Percentiles rank a stretch among this genome's conserved stretches.
Conservation (phyloP, 2,329 filamentous ascomycete genomes). For the Lasiodiplodia citricola region DNA sequence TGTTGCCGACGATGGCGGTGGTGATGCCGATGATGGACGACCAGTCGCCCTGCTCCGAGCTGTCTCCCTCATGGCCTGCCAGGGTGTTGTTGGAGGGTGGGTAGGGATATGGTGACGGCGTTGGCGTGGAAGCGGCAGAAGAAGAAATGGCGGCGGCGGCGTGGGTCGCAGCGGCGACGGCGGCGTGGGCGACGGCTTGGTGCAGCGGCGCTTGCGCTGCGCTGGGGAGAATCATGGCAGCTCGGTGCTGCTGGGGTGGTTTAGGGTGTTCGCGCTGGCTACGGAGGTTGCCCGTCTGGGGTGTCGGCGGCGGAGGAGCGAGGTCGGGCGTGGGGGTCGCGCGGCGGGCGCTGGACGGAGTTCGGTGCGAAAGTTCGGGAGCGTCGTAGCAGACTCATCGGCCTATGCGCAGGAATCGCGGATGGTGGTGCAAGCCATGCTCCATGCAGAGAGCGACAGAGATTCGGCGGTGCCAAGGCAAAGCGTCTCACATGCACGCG, state of each 20-base stretch:
- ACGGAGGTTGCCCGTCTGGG: neutral
- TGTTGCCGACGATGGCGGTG: constrained; percentile 89
- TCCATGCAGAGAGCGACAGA: neutral
- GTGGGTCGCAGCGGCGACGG: neutral
- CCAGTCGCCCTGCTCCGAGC: constrained; percentile 58
- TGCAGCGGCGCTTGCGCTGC: constrained; percentile 23
- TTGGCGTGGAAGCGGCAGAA: neutral
- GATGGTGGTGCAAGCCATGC: constrained; percentile 13
- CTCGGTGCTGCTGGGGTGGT: neutral
- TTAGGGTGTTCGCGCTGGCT: neutral
- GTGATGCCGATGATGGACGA: constrained; percentile 94
- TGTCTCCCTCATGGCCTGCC: neutral
- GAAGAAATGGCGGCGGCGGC: constrained; percentile 7
- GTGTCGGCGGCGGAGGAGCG: neutral
- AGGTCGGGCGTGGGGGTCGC: neutral
- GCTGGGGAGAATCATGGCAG: constrained; percentile 23
- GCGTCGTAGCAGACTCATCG: constrained; percentile 15
- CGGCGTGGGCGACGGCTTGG: constrained; percentile 1
- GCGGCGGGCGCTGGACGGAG: constrained; percentile 12
- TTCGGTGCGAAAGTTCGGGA: neutral
- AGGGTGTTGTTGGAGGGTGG: neutral
- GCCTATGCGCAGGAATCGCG: constrained; percentile 5
- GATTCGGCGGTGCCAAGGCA: constrained; percentile 7
- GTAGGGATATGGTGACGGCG: neutral
- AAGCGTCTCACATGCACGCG: constrained; percentile 17